phyloP scores from a whole-genome alignment of 257 asterid genomes.

The Thymus mandschuricus region DNA sequence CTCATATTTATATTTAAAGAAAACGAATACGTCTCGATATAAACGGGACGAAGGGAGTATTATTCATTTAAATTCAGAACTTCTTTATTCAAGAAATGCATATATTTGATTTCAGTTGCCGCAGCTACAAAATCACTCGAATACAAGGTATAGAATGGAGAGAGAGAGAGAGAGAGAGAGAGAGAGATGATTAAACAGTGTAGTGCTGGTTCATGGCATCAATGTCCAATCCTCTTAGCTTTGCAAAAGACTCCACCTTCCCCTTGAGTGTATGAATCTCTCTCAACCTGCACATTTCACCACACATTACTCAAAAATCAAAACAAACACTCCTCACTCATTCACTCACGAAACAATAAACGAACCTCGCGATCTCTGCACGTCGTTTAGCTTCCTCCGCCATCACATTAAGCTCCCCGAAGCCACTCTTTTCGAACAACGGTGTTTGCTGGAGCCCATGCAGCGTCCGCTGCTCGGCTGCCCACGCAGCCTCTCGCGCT shows the following conservation, averaged over 20 bases:
- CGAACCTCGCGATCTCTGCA: conserved; percentile 61
- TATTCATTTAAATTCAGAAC: not conserved
- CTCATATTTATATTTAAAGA: too few species aligned
- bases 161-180: not conserved
- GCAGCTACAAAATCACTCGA: conserved; percentile 6
- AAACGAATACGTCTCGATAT: too few species aligned
- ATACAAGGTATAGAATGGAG: too few species aligned
- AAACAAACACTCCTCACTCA: not conserved
- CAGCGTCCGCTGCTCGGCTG: conserved; percentile 61
- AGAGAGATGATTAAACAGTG: conserved; percentile 44
- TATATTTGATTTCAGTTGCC: not conserved
- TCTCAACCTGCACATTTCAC: conserved; percentile 31
- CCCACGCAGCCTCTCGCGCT: conserved; percentile 77
- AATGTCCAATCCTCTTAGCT: conserved; percentile 56
- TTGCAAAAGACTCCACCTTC: conserved; percentile 61
- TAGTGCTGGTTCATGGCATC: conserved; percentile 55
- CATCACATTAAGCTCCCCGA: conserved; percentile 52
- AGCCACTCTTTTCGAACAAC: conserved; percentile 42
- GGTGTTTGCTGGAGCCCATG: conserved; percentile 60
- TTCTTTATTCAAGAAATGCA: too few species aligned
- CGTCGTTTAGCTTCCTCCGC: conserved; percentile 71
- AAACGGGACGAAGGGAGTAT: too few species aligned
- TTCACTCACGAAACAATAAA: not conserved
- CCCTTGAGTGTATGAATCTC: conserved; percentile 72
- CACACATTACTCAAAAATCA: too few species aligned